Evolutionary conservation across 75 land plant species (phyloP).

Genomic region (Adiantum capillusveneris): DNA sequence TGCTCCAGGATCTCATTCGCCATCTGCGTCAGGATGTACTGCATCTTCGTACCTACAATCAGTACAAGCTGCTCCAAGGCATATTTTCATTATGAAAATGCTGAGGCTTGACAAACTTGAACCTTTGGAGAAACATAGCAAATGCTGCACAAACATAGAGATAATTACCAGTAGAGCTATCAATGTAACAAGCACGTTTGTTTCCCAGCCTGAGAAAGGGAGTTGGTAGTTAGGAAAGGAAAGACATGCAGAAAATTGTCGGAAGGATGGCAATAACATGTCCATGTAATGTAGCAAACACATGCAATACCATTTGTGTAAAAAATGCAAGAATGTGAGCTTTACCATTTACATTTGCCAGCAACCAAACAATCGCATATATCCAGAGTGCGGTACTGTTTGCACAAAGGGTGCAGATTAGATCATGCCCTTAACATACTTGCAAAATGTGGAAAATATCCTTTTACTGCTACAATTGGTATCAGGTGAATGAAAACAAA

Average conservation of each 20-base stretch:
- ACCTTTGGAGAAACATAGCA: too few species aligned
- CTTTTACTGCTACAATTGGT: too few species aligned
- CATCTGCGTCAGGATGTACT: too few species aligned
- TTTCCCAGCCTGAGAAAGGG: slow-evolving; percentile 19
- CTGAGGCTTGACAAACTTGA: neutral
- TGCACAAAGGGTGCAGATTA: too few species aligned
- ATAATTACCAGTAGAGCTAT: slow-evolving; percentile 17
- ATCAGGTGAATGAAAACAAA: too few species aligned
- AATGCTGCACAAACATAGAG: neutral
- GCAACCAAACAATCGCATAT: slow-evolving; percentile 21
- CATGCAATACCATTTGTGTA: too few species aligned
- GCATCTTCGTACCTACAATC: too few species aligned
- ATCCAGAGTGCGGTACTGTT: slow-evolving; percentile 22
- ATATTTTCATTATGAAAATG: neutral
- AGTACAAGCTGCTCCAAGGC: neutral
- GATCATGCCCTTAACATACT: too few species aligned
- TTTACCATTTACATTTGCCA: slow-evolving; percentile 21
- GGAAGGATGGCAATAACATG: too few species aligned
- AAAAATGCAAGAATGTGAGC: too few species aligned
- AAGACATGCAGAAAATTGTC: neutral
- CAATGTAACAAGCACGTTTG: slow-evolving; percentile 16
- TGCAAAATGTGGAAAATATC: too few species aligned
- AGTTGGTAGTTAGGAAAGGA: neutral
- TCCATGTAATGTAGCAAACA: neutral
- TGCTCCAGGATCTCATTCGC: too few species aligned